phyloP scores from a whole-genome alignment of 2,329 filamentous ascomycete genomes.

The Calonectria ilicicola region DNA sequence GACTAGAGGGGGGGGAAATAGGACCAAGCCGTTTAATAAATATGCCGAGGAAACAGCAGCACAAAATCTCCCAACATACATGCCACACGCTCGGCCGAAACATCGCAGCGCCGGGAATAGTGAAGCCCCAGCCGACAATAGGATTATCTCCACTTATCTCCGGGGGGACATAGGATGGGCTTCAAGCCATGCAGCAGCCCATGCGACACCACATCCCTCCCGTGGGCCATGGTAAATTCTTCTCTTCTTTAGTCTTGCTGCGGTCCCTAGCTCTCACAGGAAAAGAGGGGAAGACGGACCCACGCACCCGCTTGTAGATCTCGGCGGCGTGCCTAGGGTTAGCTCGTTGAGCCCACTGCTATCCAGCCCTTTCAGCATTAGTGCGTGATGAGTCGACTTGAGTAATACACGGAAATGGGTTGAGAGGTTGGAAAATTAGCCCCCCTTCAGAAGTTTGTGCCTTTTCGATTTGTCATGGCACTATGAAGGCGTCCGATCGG shows the following conservation, averaged over 20 bases:
- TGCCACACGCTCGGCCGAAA: constrained; percentile 14
- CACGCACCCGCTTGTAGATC: background rate
- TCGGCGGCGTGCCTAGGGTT: too few relatives aligned
- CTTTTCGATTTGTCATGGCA: background rate
- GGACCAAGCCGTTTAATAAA: background rate
- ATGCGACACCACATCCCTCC: background rate
- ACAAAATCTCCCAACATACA: background rate
- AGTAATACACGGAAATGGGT: background rate
- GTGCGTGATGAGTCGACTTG: background rate
- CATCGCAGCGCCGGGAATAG: background rate
- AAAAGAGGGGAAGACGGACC: background rate
- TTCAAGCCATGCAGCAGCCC: background rate
- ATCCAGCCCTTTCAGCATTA: background rate
- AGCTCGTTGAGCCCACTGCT: background rate
- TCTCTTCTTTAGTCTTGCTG: background rate
- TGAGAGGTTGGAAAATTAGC: background rate
- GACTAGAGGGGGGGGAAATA: background rate
- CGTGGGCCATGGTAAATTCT: background rate
- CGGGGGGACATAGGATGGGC: constrained; percentile 13
- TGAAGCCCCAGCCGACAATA: background rate
- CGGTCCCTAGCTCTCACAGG: background rate
- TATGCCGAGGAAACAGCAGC: background rate
- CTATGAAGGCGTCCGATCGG: background rate
- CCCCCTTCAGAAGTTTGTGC: background rate
- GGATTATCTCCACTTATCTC: constrained; percentile 28